Evolutionary conservation across 2,329 filamentous ascomycete genomes (phyloP).

Genomic region (Colletotrichum sp.): DNA sequence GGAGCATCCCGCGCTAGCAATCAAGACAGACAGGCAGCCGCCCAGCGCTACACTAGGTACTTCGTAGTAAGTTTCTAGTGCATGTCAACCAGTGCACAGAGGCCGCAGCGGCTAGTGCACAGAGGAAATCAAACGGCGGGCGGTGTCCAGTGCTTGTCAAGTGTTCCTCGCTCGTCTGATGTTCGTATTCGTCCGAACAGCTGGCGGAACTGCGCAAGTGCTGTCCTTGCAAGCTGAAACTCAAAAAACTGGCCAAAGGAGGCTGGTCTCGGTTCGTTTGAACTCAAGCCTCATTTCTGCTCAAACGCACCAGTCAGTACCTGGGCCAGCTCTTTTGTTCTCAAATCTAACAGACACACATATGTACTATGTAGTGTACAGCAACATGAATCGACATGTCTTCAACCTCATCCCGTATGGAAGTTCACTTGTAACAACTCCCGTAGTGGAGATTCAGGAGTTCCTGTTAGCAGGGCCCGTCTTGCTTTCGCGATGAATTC

Average conservation of each 20-base stretch:
- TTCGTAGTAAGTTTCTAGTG: not conserved
- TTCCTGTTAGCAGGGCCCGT: not conserved
- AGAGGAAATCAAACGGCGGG: not conserved
- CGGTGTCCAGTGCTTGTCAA: not conserved
- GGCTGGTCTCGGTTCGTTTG: not conserved
- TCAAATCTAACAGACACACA: not conserved
- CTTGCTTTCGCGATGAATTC: not conserved
- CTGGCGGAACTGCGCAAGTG: not conserved
- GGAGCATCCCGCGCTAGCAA: not conserved
- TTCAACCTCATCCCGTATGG: not conserved
- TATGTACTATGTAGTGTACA: not conserved
- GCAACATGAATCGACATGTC: not conserved
- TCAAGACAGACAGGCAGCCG: not conserved
- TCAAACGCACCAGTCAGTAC: not conserved
- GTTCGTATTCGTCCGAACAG: constrained; percentile 18
- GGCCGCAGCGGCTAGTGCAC: not conserved
- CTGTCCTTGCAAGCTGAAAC: constrained; percentile 15
- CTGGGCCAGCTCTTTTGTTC: not conserved
- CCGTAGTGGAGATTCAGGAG: not conserved
- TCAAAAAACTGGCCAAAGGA: not conserved
- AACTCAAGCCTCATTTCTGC: not conserved
- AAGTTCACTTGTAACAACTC: not conserved
- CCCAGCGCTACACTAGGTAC: not conserved
- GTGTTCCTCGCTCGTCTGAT: constrained; percentile 8
- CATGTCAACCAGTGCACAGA: not conserved